Base-by-base conservation (phyloP, 192 early-diverging fungal genomes). In the Lunasporangiospora selenospora region DNA sequence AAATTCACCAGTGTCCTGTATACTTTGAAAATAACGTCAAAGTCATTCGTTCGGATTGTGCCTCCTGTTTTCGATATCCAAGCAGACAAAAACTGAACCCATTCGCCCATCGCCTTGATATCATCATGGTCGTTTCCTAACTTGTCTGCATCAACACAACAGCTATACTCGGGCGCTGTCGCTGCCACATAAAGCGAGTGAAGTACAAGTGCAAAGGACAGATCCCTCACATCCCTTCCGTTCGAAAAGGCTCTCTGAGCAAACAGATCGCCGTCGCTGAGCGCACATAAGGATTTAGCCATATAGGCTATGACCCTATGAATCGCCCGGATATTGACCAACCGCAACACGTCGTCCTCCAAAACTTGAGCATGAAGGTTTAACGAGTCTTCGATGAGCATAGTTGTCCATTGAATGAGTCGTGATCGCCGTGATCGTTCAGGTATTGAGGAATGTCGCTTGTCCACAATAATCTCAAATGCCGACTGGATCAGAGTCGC, bases 141-240 rank as follows among this genome's bases (percentile, higher is more conserved):
- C n/a, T n/a, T n/a, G n/a, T n/a, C n/a, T n/a, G n/a, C n/a, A n/a
- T n/a, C n/a, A n/a, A n/a, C n/a, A n/a, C n/a, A n/a, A n/a, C n/a
- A n/a, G n/a, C n/a, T n/a, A n/a, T n/a, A 31, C 21, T 40, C 39
- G 3, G 54, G 16, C 1, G 60, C 19, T 18, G 55, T 58, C 0
- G 57, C 61, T 4, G 42, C 32, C 18, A 53, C 6, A 23, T 73
- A 73, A 0, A 73, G 45, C n/a, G 69, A 58, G 21, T 73, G 69
- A 9, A 73, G 31, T 7, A 49, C 55, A 8, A 62, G 43, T 5
- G 26, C 42, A n/a, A 73, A 32, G 1, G 36, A 48, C 2, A 43
- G 39, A 7, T 34, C 47, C 34, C 36, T 53, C 9, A 32, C n/a
- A 16, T 27, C 12, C n/a, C n/a, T n/a, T n/a, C n/a, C n/a, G n/a